Base-by-base conservation (phyloP, 495 filamentous ascomycete genomes). In the Usnea hakonensis region DNA sequence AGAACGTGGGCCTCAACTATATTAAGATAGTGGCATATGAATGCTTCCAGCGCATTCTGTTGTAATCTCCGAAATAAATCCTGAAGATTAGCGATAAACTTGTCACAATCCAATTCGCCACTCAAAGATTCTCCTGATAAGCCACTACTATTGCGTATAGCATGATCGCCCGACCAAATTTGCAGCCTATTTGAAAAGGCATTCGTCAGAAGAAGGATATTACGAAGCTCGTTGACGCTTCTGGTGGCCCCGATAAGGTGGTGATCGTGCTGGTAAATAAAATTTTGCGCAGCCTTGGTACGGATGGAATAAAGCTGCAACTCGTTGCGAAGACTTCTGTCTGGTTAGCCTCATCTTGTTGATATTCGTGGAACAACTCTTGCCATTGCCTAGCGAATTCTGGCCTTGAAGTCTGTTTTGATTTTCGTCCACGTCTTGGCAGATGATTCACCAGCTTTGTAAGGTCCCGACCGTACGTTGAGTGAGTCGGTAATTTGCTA, bases 51-150 rank as follows among this genome's bases (percentile, higher is more conserved):
- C 28, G 66, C 63, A 48, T 36, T 52, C 19, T 68, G 43, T 55
- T 60, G 61, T 13, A 71, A 52, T 36, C 64, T 66, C 9, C 64
- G 26, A 48, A 71, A 61, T 40, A 70, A 23, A 37, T 70, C 63
- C 19, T 64, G 58, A 17, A 71, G 59, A 46, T 71, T 71, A 17
- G 68, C 68, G 8, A 59, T 37, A 41, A 41, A 57, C 19, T 67
- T 64, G n/a, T 65, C 64, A 35, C 58, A 55, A 30, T 50, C 13
- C 32, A 61, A 23, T 30, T 66, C 38, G 54, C 44, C 46, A 33
- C 41, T 38, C 30, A 50, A n/a, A 37, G 41, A n/a, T 53, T 43
- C 43, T 57, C 41, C 38, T 16, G 36, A 37, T 28, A 38, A 35
- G 30, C 19, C 26, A 43, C 32, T 37, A n/a, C 16, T 30, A 4